Evolutionary conservation across 345 rosid genomes (phyloP), one percentile per base, ranked within the genome.

Genomic region (Mercurialis annua): DNA sequence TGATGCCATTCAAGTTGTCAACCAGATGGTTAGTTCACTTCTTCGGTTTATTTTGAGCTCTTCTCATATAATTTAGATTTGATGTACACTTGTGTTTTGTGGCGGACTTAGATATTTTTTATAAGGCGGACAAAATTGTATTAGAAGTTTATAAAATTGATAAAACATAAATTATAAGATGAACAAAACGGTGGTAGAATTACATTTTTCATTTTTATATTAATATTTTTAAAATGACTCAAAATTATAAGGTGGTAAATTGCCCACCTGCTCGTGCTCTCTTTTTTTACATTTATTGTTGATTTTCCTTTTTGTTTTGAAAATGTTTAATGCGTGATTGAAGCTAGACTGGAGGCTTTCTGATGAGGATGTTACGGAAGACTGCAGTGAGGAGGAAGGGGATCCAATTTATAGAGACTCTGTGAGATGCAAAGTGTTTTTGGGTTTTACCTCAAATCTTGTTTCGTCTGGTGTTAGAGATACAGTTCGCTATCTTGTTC

Each of bases 391-490:
- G 78, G 87, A 85, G 76, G 99, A 89, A 79, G 83, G 75, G 66
- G 81, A 89, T 30, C 86, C 69, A 20, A 56, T 74, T 3, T 91
- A 82, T 33, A 84, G 97, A 65, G 75, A 83, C 56, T 86, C 98
- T 21, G 85, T 91, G 33, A 80, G 76, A 71, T 87, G 90, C 82
- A 92, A 94, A 80, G 83, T 94, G 46, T 94, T 94, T 83, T 77
- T 89, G 68, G 99, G 99, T 70, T 94, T 94, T 71, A 94, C 99
- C 69, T 94, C 99, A 17, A 94, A 94, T 84, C 92, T 94, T 38
- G 69, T 94, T 74, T 94, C 97, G 1, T 94, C 99, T 67, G 97
- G 99, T 61, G 76, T 92, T 42, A 83, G 99, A 75, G 99, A 92
- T 50, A 83, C 81, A 0, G 66, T 92, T 76, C 92, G 99, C 23